A percentile compares a stretch with the other conserved stretches of the same genome.
Conservation (phyloP, 2,329 filamentous ascomycete genomes). For the Dactylella cylindrospora region DNA sequence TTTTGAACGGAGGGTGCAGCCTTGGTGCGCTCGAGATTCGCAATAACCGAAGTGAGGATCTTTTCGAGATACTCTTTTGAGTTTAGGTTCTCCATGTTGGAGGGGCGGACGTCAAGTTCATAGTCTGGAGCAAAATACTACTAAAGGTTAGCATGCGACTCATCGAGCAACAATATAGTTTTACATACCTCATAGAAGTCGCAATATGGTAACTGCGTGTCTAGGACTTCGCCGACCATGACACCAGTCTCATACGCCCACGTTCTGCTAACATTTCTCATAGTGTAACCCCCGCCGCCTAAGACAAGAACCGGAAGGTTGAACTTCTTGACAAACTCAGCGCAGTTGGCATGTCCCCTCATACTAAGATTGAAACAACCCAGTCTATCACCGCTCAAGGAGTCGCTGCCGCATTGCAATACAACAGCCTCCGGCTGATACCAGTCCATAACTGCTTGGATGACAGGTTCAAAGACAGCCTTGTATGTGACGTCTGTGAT, state of each 20-base stretch:
- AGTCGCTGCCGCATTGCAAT: conserved; percentile 93
- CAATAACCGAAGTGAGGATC: conserved; percentile 66
- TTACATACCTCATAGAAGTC: conserved; percentile 66
- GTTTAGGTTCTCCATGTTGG: conserved; percentile 73
- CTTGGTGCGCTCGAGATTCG: conserved; percentile 66
- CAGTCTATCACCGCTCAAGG: conserved; percentile 85
- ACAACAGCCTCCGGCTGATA: conserved; percentile 92
- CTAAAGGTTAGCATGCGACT: conserved; percentile 24
- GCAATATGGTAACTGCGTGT: conserved; percentile 66
- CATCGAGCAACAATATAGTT: conserved; percentile 2
- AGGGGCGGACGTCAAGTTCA: conserved; percentile 68
- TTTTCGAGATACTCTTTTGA: conserved; percentile 68
- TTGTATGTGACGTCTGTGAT: conserved; percentile 90
- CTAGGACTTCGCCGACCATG: conserved; percentile 63
- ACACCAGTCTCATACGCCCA: conserved; percentile 92
- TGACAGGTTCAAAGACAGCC: conserved; percentile 77
- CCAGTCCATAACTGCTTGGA: conserved; percentile 73
- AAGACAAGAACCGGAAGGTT: conserved; percentile 82
- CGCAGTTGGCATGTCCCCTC: conserved; percentile 86
- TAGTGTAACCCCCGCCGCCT: conserved; percentile 93
- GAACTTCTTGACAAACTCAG: conserved; percentile 81
- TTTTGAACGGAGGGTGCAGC: conserved; percentile 66
- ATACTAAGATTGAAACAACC: conserved; percentile 97
- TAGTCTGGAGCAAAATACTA: conserved; percentile 70
- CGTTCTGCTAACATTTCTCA: conserved; percentile 89